A percentile compares a stretch with the other conserved stretches of the same genome.
Conservation (phyloP, 257 asterid species). For the Solanum megistacrolobum region DNA sequence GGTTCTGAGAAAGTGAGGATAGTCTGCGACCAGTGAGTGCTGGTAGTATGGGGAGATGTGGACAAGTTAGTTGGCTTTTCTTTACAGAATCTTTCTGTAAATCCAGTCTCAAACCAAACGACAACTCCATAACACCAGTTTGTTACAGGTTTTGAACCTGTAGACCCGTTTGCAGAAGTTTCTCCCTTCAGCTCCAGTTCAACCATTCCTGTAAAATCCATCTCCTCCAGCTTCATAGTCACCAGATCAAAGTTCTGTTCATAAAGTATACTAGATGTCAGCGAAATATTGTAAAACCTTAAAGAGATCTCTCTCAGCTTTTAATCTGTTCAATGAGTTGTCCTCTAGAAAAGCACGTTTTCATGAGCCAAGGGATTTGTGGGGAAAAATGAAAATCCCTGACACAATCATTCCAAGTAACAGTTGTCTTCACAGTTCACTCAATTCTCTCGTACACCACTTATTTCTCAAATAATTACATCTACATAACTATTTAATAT, state of each 20-base stretch:
- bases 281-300: not conserved
- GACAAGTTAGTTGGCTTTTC: conserved; percentile 68
- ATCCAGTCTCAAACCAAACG: conserved; percentile 88
- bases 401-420: not conserved
- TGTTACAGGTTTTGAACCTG: conserved; percentile 12
- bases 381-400: not conserved
- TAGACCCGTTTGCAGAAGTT: conserved; percentile 1
- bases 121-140: conserved; percentile 76
- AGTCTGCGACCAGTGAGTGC: conserved; percentile 95
- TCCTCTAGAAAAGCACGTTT: not conserved
- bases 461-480: not conserved
- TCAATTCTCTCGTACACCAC: not conserved
- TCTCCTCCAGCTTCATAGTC: conserved; percentile 64
- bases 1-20: conserved; percentile 82
- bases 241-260: conserved; percentile 75
- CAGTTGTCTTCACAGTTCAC: not conserved
- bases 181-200: conserved; percentile 42
- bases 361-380: not conserved
- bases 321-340: not conserved
- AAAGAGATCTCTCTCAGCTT: not conserved
- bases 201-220: conserved; percentile 76
- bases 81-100: conserved; percentile 69
- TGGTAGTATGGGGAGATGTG: conserved; percentile 71
- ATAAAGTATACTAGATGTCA: not conserved
- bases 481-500: not conserved